Evolutionary conservation across 2,329 filamentous ascomycete species (phyloP), one percentile per base, ranked within the genome.

Genomic region (Fusarium compactum): DNA sequence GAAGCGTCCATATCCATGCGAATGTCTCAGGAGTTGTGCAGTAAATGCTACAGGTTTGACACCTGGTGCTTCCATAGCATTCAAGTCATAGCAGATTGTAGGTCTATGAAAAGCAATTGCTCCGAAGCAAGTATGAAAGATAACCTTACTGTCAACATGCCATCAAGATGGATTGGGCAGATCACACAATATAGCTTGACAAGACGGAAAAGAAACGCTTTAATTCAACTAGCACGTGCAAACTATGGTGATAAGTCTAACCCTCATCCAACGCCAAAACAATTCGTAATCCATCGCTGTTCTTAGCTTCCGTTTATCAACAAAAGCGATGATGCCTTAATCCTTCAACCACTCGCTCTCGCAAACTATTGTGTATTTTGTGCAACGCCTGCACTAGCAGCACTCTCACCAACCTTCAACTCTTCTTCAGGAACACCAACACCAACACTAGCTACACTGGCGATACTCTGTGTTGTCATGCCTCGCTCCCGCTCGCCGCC

Each of bases 401-500:
- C 88, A 67, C 88, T 90, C 80, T 90, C 88, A 3, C 88, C 88
- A 29, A 90, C 87, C 54, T 83, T 83, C 45, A 90, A 78, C 74
- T 89, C 87, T 48, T 89, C 87, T 45, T 90, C 88, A 0, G 87
- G 84, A 5, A 89, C 87, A 4, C 87, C 87, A 1, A 88, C 83
- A 8, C 80, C 85, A 5, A 83, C 76, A 62, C 85, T 88, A 48
- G 80, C 82, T 8, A 82, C 74, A 61, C 85, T 88, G 56, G 83
- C 61, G 54, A 81, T 78, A 72, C 85, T 87, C 27, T 83, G 79
- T 6, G 77, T 73, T 6, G 79, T 80, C 75, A 77, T 72, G 8
- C 82, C 81, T 48, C 85, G 80, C 52, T 86, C 84, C 5, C 79
- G 74, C 18, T 80, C 62, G 10, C 79, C 74, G 8, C 79, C 62